phyloP scores from a whole-genome alignment of 2,329 filamentous ascomycete species.

The Neofusicoccum parvum region DNA sequence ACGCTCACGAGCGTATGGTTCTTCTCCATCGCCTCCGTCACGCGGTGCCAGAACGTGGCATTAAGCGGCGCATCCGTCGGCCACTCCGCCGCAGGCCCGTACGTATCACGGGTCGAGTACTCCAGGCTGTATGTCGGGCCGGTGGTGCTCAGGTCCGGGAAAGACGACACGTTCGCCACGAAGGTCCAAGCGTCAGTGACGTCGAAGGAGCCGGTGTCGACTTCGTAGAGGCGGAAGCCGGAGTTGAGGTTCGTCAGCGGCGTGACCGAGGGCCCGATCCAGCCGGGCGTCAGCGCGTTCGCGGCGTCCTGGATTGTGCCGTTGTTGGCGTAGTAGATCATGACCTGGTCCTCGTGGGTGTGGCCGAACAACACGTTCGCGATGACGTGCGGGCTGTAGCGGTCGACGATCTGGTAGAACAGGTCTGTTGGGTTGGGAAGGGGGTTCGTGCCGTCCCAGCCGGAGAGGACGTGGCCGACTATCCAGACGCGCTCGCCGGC shows the following conservation, averaged over 20 bases:
- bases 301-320: slow-evolving; percentile 45
- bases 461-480: slow-evolving; percentile 56
- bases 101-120: slow-evolving; percentile 56
- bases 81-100: slow-evolving; percentile 49
- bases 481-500: too few relatives aligned
- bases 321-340: slow-evolving; percentile 58
- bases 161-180: slow-evolving; percentile 54
- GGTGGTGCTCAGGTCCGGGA: slow-evolving; percentile 39
- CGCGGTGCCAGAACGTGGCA: slow-evolving; percentile 61
- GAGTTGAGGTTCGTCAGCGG: slow-evolving; percentile 58
- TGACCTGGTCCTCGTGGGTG: slow-evolving; percentile 57
- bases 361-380: slow-evolving; percentile 59
- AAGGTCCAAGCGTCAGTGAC: slow-evolving; percentile 58
- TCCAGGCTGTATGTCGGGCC: slow-evolving; percentile 54
- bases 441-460: slow-evolving; percentile 59
- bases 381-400: slow-evolving; percentile 58
- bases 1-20: slow-evolving; percentile 52
- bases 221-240: slow-evolving; percentile 57
- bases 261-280: slow-evolving; percentile 56
- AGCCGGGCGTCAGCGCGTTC: slow-evolving; percentile 53
- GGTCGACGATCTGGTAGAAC: slow-evolving; percentile 58
- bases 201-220: slow-evolving; percentile 57
- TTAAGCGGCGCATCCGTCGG: slow-evolving; percentile 55
- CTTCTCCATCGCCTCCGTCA: slow-evolving; percentile 60
- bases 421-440: slow-evolving; percentile 57